These are phyloP conservation scores for Austroboletus eburneus DNA, from an alignment of 768 basidiomycete species.

Conservation along the genomic window DNA sequence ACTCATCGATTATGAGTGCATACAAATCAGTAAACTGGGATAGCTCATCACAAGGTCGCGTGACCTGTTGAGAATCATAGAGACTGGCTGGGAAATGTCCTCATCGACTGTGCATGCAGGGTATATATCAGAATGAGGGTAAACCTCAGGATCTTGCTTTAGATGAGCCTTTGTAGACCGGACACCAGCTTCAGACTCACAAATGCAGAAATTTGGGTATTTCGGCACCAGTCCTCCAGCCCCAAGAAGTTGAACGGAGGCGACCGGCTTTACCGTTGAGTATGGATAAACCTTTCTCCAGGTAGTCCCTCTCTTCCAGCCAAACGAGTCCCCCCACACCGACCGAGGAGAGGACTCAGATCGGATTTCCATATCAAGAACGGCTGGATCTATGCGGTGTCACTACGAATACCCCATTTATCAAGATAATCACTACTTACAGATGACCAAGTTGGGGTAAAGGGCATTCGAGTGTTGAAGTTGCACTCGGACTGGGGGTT, in stretches of 20 bases:
- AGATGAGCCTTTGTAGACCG: slow-evolving; percentile 2
- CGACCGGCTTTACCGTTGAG: neutral
- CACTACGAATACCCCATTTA: neutral
- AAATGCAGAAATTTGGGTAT: slow-evolving; percentile 18
- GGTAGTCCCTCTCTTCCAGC: slow-evolving; percentile 12
- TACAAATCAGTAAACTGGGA: slow-evolving; percentile 37
- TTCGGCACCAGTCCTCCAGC: slow-evolving; percentile 6
- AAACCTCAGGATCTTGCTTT: slow-evolving; percentile 34
- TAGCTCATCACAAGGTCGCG: slow-evolving; percentile 17
- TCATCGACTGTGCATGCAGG: slow-evolving; percentile 22
- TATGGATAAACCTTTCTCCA: slow-evolving; percentile 19
- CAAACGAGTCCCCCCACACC: slow-evolving; percentile 18
- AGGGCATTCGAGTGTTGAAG: slow-evolving; percentile 10
- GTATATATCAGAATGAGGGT: slow-evolving; percentile 42
- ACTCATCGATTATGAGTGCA: slow-evolving; percentile 3
- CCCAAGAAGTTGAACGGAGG: slow-evolving; percentile 6
- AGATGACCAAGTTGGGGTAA: slow-evolving; percentile 30
- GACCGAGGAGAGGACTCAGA: neutral
- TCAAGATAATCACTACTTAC: slow-evolving; percentile 16
- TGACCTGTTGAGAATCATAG: neutral
- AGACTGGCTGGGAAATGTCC: neutral
- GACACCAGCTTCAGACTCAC: slow-evolving; percentile 8
- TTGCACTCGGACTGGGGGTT: neutral
- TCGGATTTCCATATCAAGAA: slow-evolving; percentile 32
- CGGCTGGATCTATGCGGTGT: slow-evolving; percentile 31